phyloP scores from a whole-genome alignment of 2,329 filamentous ascomycete genomes.

The Fusarium sp. region DNA sequence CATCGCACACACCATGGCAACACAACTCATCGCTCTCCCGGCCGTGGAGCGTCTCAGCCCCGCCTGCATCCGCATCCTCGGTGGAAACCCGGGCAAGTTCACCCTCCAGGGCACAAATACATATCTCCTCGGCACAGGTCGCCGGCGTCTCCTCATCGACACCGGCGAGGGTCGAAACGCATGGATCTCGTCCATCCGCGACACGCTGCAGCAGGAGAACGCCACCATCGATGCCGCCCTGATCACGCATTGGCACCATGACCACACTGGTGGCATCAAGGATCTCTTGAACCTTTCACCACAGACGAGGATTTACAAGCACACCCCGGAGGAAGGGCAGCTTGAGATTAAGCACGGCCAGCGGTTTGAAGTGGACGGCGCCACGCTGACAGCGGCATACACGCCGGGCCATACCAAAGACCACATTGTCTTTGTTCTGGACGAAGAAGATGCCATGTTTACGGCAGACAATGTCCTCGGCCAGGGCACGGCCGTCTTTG shows the following conservation, averaged over 20 bases:
- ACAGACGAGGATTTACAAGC: conserved; percentile 76
- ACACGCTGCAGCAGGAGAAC: conserved; percentile 77
- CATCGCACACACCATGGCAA: conserved; percentile 65
- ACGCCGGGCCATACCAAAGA: conserved; percentile 82
- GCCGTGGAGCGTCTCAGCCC: conserved; percentile 85
- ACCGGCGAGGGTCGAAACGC: conserved; percentile 85
- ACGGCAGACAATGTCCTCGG: conserved; percentile 92
- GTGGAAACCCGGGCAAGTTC: conserved; percentile 91
- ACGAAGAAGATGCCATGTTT: conserved; percentile 87
- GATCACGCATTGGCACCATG: conserved; percentile 93
- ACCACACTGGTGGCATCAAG: conserved; percentile 84
- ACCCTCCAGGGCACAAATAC: conserved; percentile 90
- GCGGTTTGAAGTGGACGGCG: conserved; percentile 71
- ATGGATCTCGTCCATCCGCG: conserved; percentile 79
- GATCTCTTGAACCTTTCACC: conserved; percentile 79
- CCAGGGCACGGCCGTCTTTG: conserved; percentile 89
- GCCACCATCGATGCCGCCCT: conserved; percentile 79
- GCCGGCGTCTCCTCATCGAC: conserved; percentile 85
- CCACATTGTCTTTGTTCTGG: conserved; percentile 84
- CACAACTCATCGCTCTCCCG: conserved; percentile 75
- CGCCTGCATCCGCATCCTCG: conserved; percentile 86
- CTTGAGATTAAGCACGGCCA: conserved; percentile 65
- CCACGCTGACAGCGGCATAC: conserved; percentile 75
- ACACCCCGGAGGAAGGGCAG: conserved; percentile 69
- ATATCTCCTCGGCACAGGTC: conserved; percentile 87